Conservation (phyloP, 2,329 filamentous ascomycete species). For the Fusarium zealandicum region DNA sequence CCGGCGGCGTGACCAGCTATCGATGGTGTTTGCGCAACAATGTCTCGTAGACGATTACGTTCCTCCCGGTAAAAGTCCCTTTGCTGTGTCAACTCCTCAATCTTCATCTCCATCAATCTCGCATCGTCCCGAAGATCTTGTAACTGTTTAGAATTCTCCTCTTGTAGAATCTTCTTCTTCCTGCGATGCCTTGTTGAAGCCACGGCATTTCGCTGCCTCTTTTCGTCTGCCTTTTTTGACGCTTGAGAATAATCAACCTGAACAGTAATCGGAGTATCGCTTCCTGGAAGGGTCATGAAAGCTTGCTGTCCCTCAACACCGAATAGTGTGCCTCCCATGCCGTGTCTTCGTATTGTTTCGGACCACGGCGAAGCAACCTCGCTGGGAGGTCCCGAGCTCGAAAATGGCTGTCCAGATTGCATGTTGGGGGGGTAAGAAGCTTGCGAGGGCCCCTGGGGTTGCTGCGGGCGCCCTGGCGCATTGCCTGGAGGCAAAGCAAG, state of each 20-base stretch:
- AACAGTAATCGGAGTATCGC: conserved; percentile 58
- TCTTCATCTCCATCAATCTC: conserved; percentile 65
- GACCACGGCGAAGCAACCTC: conserved; percentile 43
- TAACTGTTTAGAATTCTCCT: conserved; percentile 73
- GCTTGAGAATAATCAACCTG: conserved; percentile 82
- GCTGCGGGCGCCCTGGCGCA: conserved; percentile 25
- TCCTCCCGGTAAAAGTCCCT: conserved; percentile 77
- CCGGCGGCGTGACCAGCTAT: conserved; percentile 61
- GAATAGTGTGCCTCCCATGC: conserved; percentile 37
- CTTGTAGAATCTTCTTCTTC: conserved; percentile 83
- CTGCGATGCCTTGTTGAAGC: conserved; percentile 84
- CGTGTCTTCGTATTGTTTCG: conserved; percentile 45
- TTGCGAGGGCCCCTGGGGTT: conserved; percentile 29
- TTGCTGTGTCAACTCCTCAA: conserved; percentile 52
- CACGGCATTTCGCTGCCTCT: conserved; percentile 83
- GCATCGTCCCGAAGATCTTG: conserved; percentile 73
- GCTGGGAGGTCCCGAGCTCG: conserved; percentile 27
- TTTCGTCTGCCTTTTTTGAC: conserved; percentile 84
- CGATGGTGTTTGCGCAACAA: conserved; percentile 66
- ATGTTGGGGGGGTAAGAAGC: conserved; percentile 32
- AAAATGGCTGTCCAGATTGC: conserved; percentile 33
- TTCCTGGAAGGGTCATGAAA: conserved; percentile 50
- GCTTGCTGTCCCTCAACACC: conserved; percentile 48
- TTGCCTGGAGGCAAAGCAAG: conserved; percentile 34
- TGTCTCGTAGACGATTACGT: conserved; percentile 73